These are phyloP conservation scores for Xylaria telfairii DNA, from an alignment of 495 filamentous ascomycete species.

Conservation along the genomic window DNA sequence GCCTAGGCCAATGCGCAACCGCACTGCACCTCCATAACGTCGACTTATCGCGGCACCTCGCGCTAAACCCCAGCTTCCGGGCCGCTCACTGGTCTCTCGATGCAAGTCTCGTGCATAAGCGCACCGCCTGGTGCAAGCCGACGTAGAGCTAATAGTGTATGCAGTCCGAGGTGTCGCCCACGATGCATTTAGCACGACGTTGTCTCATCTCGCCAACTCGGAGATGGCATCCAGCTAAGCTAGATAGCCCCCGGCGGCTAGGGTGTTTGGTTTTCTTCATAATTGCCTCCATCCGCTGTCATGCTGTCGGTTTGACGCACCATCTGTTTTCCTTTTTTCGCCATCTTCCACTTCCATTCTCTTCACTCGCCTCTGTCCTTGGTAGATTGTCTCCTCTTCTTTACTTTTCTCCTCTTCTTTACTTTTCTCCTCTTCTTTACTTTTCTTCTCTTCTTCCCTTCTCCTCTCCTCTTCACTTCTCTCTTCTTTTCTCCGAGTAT, in stretches of 20 bases:
- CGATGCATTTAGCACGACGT: neutral
- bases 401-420: too few relatives aligned
- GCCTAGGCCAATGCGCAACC: slow-evolving; percentile 13
- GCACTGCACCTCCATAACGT: neutral
- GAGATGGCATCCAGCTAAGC: neutral
- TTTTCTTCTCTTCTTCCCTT: neutral
- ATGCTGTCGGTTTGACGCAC: neutral
- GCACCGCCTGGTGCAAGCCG: slow-evolving; percentile 20
- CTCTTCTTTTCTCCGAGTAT: slow-evolving; percentile 10
- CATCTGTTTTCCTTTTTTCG: neutral
- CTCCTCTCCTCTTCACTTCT: slow-evolving; percentile 13
- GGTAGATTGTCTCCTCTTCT: neutral
- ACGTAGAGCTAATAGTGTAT: too few relatives aligned
- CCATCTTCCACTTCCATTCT: neutral
- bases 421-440: too few relatives aligned
- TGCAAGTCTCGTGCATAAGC: slow-evolving; percentile 6
- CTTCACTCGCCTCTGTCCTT: neutral
- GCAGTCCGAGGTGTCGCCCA: neutral
- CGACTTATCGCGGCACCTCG: neutral
- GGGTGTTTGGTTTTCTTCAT: slow-evolving; percentile 5
- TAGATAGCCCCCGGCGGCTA: neutral
- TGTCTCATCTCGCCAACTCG: neutral
- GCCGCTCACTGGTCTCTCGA: slow-evolving; percentile 17
- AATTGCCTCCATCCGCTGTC: neutral
- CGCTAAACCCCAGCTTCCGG: slow-evolving; percentile 16